Evolutionary conservation across 345 rosid species (phyloP).

Genomic region (Acer negundo): DNA sequence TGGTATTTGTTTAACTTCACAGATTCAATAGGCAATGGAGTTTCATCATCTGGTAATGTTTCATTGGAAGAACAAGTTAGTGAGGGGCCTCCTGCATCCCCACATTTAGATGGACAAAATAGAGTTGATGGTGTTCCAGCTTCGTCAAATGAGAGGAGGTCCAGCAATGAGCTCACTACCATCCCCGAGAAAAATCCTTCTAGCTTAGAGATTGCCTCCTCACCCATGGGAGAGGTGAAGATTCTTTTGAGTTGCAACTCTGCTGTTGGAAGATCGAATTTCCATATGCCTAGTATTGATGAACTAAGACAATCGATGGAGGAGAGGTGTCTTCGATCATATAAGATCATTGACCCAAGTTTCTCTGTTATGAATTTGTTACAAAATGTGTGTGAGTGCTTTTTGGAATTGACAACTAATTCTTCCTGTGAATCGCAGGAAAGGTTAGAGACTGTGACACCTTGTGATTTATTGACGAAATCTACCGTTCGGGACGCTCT

Average conservation of each 20-base stretch:
- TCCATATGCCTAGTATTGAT: constrained; percentile 65
- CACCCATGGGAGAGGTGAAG: constrained; percentile 81
- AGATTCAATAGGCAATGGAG: constrained; percentile 35
- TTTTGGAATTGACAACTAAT: constrained; percentile 63
- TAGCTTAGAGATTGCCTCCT: constrained; percentile 72
- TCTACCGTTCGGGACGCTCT: constrained; percentile 39
- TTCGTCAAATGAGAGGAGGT: constrained; percentile 23
- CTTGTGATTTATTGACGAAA: constrained; percentile 46
- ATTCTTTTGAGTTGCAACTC: constrained; percentile 68
- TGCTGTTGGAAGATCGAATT: constrained; percentile 53
- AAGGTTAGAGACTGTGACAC: constrained; percentile 37
- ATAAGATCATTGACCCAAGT: constrained; percentile 73
- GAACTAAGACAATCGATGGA: constrained; percentile 72
- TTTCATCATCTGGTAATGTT: constrained; percentile 29
- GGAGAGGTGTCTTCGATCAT: constrained; percentile 71
- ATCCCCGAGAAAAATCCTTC: constrained; percentile 32
- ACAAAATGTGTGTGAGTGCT: constrained; percentile 83
- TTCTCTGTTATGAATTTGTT: constrained; percentile 66
- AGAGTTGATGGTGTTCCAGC: constrained; percentile 24
- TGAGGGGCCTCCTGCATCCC: constrained; percentile 29
- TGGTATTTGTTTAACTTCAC: constrained; percentile 20
- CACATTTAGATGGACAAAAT: constrained; percentile 24
- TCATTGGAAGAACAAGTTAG: constrained; percentile 32
- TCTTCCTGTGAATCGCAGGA: constrained; percentile 62
- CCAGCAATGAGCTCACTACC: constrained; percentile 29